Evolutionary conservation across 371 early-diverging fungal species (phyloP), one percentile per base, ranked within the genome.

Genomic region (Mucor irregularis): DNA sequence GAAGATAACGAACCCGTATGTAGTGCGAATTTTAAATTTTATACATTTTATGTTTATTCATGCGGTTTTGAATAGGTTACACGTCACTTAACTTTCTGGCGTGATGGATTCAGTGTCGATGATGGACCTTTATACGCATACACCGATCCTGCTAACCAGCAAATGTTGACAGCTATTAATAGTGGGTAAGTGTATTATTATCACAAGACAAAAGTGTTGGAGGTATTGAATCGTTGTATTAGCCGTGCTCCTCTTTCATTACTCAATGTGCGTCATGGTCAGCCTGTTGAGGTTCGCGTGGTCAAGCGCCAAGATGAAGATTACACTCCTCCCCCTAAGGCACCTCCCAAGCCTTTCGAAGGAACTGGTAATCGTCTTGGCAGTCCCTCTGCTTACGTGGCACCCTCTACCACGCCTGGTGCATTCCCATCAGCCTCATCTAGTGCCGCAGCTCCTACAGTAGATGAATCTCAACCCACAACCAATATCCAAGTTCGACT

Each of bases 91-190:
- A 96, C 94, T 4, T 96, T 98, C 59, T 98, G 97, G 96, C 81
- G 89, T 46, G 88, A 97, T 64, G 98, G 98, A 28, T 97, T 97
- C 64, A 93, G 90, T 53, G 83, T 98, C 49, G 97, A 93, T 33
- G 96, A 97, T 61, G 98, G 98, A 0, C 92, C 92, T 0, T 71
- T 98, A 39, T 75, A 87, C 61, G 71, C 79, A 35, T 94, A 92
- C 58, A 84, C 89, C 38, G 94, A 94, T 61, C 97, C 97, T 10
- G 86, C 81, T 40, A 95, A 90, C 71, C 82, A 90, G 62, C 87
- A 89, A 56, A 81, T 93, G 60, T 72, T 98, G 61, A 75, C 83
- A 40, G 85, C 90, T 10, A 93, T 98, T 55, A 90, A 94, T 51
- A 85, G 83, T 50, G 98, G 95, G 91, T 92, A 81, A 48, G 69